phyloP scores from a whole-genome alignment of 1,284 basidiomycete genomes.

The Malassezia yamatoensis region DNA sequence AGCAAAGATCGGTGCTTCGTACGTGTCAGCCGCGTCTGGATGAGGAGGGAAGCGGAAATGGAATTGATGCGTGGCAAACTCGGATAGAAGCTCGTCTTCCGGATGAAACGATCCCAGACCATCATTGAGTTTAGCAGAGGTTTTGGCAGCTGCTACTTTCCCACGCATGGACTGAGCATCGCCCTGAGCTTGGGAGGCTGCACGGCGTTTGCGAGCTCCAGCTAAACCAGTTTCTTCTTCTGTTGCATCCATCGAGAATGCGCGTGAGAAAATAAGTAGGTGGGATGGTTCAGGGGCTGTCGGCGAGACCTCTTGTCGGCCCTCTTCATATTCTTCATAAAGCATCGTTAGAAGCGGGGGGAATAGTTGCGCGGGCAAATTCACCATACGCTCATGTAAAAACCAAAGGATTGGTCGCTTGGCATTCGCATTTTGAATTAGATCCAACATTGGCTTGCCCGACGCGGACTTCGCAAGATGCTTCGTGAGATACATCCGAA shows the following conservation, averaged over 20 bases:
- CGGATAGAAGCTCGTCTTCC: slow-evolving; percentile 34
- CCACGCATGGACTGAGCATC: slow-evolving; percentile 16
- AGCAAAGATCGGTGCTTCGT: slow-evolving; percentile 39
- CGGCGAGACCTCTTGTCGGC: slow-evolving; percentile 5
- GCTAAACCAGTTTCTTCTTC: slow-evolving; percentile 34
- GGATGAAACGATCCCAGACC: slow-evolving; percentile 42
- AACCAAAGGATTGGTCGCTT: slow-evolving; percentile 25
- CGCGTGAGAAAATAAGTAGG: slow-evolving; percentile 39
- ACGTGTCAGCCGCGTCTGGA: slow-evolving; percentile 34
- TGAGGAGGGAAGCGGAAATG: slow-evolving; percentile 44
- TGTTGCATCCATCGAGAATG: slow-evolving; percentile 39
- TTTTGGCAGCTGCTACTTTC: slow-evolving; percentile 13
- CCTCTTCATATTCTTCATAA: slow-evolving; percentile 27
- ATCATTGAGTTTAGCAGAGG: slow-evolving; percentile 22
- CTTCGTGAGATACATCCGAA: slow-evolving; percentile 21
- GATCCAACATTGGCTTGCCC: slow-evolving; percentile 22
- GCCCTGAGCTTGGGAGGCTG: slow-evolving; percentile 12
- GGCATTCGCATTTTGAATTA: slow-evolving; percentile 21
- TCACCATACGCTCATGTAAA: slow-evolving; percentile 45
- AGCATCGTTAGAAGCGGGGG: slow-evolving; percentile 44
- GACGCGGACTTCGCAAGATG: slow-evolving; percentile 19
- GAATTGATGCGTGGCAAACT: slow-evolving; percentile 27
- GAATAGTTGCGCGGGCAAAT: slow-evolving; percentile 36
- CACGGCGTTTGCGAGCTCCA: slow-evolving; percentile 30
- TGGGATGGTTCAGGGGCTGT: slow-evolving; percentile 21